phyloP scores from a whole-genome alignment of 2,329 filamentous ascomycete genomes.

The Furcasterigmium sp. region DNA sequence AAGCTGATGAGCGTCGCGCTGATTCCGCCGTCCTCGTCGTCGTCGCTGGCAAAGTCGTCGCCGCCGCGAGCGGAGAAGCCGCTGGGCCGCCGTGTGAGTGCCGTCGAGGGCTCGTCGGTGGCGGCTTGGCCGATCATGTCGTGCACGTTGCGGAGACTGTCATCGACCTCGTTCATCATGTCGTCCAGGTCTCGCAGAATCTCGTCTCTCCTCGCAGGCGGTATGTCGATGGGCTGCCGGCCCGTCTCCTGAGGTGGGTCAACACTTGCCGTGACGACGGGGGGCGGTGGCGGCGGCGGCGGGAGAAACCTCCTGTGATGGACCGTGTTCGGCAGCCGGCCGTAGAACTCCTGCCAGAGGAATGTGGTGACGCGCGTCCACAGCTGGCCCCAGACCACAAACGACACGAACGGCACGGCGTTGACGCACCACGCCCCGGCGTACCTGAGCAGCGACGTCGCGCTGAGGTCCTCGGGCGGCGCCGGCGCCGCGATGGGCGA shows the following conservation, averaged over 20 bases:
- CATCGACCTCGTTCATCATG: not conserved
- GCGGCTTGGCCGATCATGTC: conserved; percentile 1
- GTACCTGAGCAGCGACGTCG: conserved; percentile 37
- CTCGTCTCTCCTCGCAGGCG: not conserved
- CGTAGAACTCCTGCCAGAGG: conserved; percentile 33
- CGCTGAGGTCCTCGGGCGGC: conserved; percentile 29
- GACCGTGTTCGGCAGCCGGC: conserved; percentile 31
- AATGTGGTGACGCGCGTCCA: conserved; percentile 27
- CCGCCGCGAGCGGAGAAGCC: conserved; percentile 38
- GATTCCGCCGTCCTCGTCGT: conserved; percentile 50
- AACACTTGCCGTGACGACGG: conserved; percentile 1
- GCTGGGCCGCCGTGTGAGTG: conserved; percentile 32
- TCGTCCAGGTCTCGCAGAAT: conserved; percentile 18
- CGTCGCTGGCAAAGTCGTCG: conserved; percentile 50
- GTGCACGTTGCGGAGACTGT: too few relatives aligned
- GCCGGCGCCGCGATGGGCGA: conserved; percentile 46
- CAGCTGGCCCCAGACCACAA: conserved; percentile 35
- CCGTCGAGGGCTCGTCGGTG: not conserved
- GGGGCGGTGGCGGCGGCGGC: conserved; percentile 13
- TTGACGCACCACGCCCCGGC: conserved; percentile 33
- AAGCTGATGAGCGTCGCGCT: conserved; percentile 56
- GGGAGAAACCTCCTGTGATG: conserved; percentile 18
- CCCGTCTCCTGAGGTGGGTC: not conserved
- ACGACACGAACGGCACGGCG: conserved; percentile 40
- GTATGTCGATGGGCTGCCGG: not conserved